These are phyloP conservation scores for Fraxinus cuspidata DNA, from an alignment of 257 asterid species.

Conservation along the genomic window DNA sequence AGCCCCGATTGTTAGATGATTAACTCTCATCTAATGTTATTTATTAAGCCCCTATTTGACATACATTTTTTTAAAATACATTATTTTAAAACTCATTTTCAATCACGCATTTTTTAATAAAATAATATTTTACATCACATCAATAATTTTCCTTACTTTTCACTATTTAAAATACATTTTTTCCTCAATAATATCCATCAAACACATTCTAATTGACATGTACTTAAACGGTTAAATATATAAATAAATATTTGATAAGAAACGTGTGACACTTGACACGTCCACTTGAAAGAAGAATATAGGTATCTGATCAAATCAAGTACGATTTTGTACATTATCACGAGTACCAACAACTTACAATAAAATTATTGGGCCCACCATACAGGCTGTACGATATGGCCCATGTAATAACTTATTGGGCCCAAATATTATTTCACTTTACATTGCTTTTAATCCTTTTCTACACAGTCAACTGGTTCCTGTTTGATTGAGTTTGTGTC, in stretches of 20 bases:
- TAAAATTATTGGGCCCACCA: slow-evolving; percentile 16
- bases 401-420: background rate
- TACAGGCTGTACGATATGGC: slow-evolving; percentile 35
- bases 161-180: too few relatives aligned
- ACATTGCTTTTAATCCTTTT: background rate
- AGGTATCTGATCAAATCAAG: slow-evolving; percentile 41
- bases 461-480: background rate
- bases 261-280: background rate
- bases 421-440: background rate
- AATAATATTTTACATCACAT: too few relatives aligned
- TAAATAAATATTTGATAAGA: background rate
- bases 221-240: too few relatives aligned
- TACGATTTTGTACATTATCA: slow-evolving; percentile 86
- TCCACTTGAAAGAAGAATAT: background rate
- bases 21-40: too few relatives aligned
- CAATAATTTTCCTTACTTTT: too few relatives aligned
- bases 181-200: too few relatives aligned
- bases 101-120: too few relatives aligned
- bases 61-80: too few relatives aligned
- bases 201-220: too few relatives aligned
- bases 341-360: slow-evolving; percentile 46
- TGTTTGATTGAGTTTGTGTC: background rate
- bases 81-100: too few relatives aligned
- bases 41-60: too few relatives aligned
- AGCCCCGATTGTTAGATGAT: background rate